Evolutionary conservation across 768 basidiomycete species (phyloP).

Genomic region (Leucocoprinus birnbaumii): DNA sequence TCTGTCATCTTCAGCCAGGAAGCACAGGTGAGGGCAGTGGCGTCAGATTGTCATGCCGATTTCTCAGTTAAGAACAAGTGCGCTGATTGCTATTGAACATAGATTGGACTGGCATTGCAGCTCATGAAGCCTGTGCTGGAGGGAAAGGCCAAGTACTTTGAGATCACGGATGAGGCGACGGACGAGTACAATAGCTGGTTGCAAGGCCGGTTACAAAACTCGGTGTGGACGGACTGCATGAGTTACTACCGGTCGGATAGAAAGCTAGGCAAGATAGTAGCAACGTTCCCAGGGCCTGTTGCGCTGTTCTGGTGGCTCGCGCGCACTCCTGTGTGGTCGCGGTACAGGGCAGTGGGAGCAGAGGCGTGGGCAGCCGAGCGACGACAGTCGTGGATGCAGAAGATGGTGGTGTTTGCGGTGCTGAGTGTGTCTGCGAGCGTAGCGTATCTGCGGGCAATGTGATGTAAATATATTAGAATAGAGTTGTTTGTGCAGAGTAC

Average conservation of each 20-base stretch:
- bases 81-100: constrained; percentile 7
- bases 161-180: constrained; percentile 43
- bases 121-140: constrained; percentile 50
- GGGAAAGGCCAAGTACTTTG: constrained; percentile 46
- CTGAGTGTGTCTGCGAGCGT: neutral
- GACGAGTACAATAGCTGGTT: constrained; percentile 51
- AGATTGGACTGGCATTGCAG: constrained; percentile 50
- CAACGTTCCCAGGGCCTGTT: constrained; percentile 54
- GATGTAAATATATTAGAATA: neutral
- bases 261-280: constrained; percentile 33
- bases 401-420: constrained; percentile 15
- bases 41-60: neutral
- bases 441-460: neutral
- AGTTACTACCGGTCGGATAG: constrained; percentile 47
- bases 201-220: constrained; percentile 40
- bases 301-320: constrained; percentile 50
- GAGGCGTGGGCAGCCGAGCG: constrained; percentile 33
- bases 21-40: constrained; percentile 38
- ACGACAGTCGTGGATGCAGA: constrained; percentile 19
- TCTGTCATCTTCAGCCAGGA: constrained; percentile 57
- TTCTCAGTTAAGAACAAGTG: constrained; percentile 4
- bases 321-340: constrained; percentile 37
- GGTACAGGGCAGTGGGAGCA: constrained; percentile 39
- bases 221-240: constrained; percentile 52
- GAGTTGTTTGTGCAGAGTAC: constrained; percentile 10